phyloP scores from a whole-genome alignment of 2,329 filamentous ascomycete species.

The Neurospora sp. region DNA sequence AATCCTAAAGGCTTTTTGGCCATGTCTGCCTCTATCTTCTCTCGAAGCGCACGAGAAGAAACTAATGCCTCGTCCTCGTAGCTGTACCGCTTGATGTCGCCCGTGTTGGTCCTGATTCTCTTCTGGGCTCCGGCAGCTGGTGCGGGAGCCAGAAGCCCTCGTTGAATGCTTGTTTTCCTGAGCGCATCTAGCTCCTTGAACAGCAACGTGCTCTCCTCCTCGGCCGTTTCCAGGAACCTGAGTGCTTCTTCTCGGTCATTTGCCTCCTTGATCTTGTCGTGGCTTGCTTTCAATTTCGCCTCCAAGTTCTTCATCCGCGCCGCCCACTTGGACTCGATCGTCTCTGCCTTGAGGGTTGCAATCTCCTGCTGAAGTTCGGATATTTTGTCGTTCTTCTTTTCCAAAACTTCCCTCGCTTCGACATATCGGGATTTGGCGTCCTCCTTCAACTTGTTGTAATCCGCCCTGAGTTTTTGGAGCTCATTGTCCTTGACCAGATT shows the following conservation, averaged over 20 bases:
- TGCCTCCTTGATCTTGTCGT: constrained; percentile 4
- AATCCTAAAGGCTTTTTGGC: constrained; percentile 7
- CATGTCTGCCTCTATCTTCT: constrained; percentile 17
- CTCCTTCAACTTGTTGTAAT: constrained; percentile 44
- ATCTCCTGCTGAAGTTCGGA: constrained; percentile 44
- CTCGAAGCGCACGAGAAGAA: constrained; percentile 15
- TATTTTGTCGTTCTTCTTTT: constrained; percentile 48
- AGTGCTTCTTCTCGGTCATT: constrained; percentile 6
- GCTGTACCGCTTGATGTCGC: constrained; percentile 5
- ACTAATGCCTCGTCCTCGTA: constrained; percentile 11
- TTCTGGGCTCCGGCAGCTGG: not conserved
- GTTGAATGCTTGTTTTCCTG: constrained; percentile 6
- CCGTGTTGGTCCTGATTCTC: constrained; percentile 3
- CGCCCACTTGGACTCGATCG: constrained; percentile 6
- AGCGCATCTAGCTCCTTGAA: constrained; percentile 11
- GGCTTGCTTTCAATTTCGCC: constrained; percentile 18
- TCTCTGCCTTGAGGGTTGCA: constrained; percentile 30
- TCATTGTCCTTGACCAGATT: constrained; percentile 22
- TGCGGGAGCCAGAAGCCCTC: not conserved
- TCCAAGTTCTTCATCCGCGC: constrained; percentile 22
- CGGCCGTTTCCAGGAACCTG: constrained; percentile 8
- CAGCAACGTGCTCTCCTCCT: constrained; percentile 8
- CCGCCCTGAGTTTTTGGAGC: constrained; percentile 30
- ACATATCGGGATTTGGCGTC: constrained; percentile 42
- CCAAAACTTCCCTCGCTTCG: constrained; percentile 45